Evolutionary conservation across 768 basidiomycete genomes (phyloP).

Genomic region (Sarcomyxa edulis): DNA sequence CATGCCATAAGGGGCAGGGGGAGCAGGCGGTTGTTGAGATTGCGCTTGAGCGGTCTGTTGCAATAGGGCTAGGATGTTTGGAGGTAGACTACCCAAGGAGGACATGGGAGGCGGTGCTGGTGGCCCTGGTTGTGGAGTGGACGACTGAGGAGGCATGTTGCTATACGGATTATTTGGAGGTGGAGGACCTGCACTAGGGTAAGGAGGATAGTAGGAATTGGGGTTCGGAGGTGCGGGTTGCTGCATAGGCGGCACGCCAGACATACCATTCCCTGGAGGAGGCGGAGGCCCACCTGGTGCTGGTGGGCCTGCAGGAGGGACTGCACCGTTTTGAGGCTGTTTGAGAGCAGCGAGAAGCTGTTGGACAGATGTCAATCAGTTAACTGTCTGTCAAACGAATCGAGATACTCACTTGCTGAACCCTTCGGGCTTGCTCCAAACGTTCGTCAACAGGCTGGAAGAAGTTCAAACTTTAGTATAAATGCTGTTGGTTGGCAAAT

Average conservation of each 20-base stretch:
- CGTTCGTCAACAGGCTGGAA: conserved; percentile 63
- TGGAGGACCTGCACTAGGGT: conserved; percentile 26
- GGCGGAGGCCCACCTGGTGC: conserved; percentile 30
- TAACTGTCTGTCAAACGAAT: not conserved
- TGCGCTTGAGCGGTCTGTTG: conserved; percentile 27
- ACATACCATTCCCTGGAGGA: too few relatives aligned
- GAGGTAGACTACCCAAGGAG: conserved; percentile 44
- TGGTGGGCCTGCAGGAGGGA: conserved; percentile 27
- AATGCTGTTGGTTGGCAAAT: conserved; percentile 26
- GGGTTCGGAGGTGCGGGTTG: conserved; percentile 24
- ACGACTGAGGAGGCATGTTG: conserved; percentile 21
- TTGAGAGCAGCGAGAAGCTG: conserved; percentile 76
- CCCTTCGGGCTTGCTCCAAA: conserved; percentile 81
- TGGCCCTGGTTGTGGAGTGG: conserved; percentile 28
- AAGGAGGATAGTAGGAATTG: conserved; percentile 40
- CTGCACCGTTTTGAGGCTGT: conserved; percentile 45
- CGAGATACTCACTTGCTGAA: conserved; percentile 56
- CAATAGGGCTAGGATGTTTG: conserved; percentile 66
- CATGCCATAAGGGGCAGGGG: conserved; percentile 28
- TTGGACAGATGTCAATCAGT: not conserved
- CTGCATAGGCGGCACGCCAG: conserved; percentile 32
- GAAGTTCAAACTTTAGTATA: conserved; percentile 13
- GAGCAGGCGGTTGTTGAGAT: conserved; percentile 28
- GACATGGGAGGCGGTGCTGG: conserved; percentile 26
- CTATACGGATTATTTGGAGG: conserved; percentile 16